Evolutionary conservation across 768 basidiomycete species (phyloP).

Genomic region (Suillus subaureus): DNA sequence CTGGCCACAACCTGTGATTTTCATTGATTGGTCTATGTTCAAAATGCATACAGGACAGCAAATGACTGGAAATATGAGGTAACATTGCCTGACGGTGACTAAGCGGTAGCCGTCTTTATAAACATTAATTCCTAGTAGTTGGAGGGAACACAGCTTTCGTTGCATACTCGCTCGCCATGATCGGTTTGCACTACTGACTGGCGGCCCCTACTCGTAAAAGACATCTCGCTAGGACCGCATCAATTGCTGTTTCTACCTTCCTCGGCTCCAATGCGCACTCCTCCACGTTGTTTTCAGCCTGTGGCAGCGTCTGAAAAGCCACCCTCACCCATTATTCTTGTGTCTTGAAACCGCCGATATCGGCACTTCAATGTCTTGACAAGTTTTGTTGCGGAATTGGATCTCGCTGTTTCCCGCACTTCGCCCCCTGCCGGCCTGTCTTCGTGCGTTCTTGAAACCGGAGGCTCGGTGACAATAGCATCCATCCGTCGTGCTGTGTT

Average conservation of each 20-base stretch:
- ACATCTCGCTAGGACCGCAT: neutral
- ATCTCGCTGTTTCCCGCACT: neutral
- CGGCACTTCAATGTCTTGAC: neutral
- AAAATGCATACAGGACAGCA: neutral
- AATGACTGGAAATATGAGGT: neutral
- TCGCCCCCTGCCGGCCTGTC: neutral
- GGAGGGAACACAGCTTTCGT: neutral
- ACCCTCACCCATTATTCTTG: neutral
- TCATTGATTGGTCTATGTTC: neutral
- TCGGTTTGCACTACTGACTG: neutral
- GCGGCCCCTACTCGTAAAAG: neutral
- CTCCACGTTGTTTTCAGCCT: neutral
- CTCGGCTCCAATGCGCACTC: neutral
- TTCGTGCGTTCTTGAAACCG: neutral
- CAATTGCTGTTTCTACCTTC: neutral
- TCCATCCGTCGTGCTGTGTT: neutral
- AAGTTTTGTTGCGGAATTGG: neutral
- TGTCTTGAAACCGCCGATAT: neutral
- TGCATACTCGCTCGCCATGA: neutral
- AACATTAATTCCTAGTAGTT: too few species aligned
- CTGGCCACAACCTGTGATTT: neutral
- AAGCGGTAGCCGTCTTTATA: too few species aligned
- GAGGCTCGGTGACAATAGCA: neutral
- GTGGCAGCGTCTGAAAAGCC: neutral
- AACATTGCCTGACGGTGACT: neutral